Evolutionary conservation across 768 basidiomycete genomes (phyloP), one percentile per base, ranked within the genome.

Genomic region (Kwoniella sp.): DNA sequence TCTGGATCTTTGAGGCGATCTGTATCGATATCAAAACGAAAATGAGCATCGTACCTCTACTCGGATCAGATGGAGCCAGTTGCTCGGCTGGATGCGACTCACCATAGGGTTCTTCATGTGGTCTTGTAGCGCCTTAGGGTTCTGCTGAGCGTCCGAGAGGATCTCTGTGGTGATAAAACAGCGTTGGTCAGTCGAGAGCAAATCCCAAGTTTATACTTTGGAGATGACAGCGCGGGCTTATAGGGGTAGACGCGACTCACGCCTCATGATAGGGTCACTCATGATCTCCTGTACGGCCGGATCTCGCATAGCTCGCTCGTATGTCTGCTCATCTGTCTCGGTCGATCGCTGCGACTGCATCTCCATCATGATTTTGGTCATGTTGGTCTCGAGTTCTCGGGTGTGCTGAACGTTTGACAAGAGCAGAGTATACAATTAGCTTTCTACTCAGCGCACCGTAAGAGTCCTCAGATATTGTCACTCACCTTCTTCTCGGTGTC

Each of bases 231-330:
- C n/a, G n/a, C n/a, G n/a, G n/a, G n/a, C n/a, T n/a, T n/a, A n/a
- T n/a, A n/a, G n/a, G n/a, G n/a, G n/a, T n/a, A n/a, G n/a, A n/a
- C n/a, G n/a, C n/a, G n/a, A 44, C 29, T 60, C 56, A 55, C 54
- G 58, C 33, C 48, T 52, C 56, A 51, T 59, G 40, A 63, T 46
- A 10, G 67, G 62, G 33, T 68, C 65, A 52, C 60, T 68, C 78
- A 79, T 78, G 57, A 79, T 78, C 58, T 71, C 61, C 50, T 73
- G 90, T 57, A 97, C 85, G 81, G 96, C 96, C 13, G 96, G 96
- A 83, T 99, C 96, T 58, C 92, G 86, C 94, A 97, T 96, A 8
- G 95, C 96, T 55, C 95, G 85, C 72, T 89, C 85, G 67, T 96
- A 83, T 21, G 93, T 91, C 83, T 99, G 86, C 77, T 98, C 93